Conservation (phyloP, 2,329 filamentous ascomycete species). For the Raffaelea albimanens region DNA sequence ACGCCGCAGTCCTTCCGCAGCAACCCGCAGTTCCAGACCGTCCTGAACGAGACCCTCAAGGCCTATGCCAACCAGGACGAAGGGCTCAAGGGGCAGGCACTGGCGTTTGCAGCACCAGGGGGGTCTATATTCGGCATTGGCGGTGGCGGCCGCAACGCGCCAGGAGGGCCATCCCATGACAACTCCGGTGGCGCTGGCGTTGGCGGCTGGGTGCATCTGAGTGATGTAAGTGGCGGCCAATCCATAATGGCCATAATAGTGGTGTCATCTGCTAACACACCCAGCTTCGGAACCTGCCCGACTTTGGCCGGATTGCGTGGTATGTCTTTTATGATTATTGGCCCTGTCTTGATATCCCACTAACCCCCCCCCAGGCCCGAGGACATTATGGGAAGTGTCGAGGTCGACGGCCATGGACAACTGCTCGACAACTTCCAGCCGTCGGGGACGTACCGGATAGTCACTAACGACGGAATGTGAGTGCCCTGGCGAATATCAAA, state of each 20-base stretch:
- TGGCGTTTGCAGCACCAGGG: conserved; percentile 49
- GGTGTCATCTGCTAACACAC: background rate
- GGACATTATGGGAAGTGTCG: conserved; percentile 59
- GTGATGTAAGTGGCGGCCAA: conserved; percentile 30
- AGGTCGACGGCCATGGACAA: conserved; percentile 46
- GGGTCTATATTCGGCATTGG: conserved; percentile 38
- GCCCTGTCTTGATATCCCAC: background rate
- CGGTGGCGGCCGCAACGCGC: conserved; percentile 37
- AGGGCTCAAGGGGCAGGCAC: conserved; percentile 35
- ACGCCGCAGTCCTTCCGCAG: conserved; percentile 50
- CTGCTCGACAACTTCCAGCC: conserved; percentile 14
- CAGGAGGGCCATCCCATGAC: conserved; percentile 37
- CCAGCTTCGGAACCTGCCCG: conserved; percentile 47
- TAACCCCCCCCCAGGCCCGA: conserved; percentile 35
- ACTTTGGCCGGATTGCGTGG: conserved; percentile 59
- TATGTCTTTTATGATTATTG: conserved; percentile 12
- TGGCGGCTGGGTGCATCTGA: conserved; percentile 57
- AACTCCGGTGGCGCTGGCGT: conserved; percentile 49
- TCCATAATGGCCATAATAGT: too few relatives aligned
- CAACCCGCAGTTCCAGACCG: conserved; percentile 46
- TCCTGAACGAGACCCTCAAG: conserved; percentile 24
- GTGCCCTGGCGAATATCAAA: too few relatives aligned
- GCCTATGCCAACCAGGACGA: conserved; percentile 16
- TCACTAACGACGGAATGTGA: conserved; percentile 60
- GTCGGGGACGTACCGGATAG: conserved; percentile 39